phyloP scores from a whole-genome alignment of 441 rosid species.

The Erodium trifolium region DNA sequence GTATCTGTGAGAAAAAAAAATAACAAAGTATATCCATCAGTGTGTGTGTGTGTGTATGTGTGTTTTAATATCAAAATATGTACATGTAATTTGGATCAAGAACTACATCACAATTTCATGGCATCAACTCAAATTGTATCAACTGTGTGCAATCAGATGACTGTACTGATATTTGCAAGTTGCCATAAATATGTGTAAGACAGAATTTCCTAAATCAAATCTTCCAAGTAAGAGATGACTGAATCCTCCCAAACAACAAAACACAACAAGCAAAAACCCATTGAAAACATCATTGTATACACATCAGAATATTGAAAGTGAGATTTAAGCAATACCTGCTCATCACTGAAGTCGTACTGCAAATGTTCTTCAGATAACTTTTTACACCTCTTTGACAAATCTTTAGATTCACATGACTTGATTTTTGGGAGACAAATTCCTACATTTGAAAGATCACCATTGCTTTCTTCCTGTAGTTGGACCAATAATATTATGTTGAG shows the following conservation, averaged over 20 bases:
- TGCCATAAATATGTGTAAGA: too few species aligned
- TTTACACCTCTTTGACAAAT: conserved; percentile 24
- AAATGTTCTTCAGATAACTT: conserved; percentile 32
- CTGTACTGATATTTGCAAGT: too few species aligned
- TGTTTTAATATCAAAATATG: neutral
- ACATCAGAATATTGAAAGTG: conserved; percentile 9
- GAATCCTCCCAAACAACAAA: too few species aligned
- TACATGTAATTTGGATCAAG: neutral
- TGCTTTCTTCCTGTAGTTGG: conserved; percentile 50
- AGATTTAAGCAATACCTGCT: conserved; percentile 43
- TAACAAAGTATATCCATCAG: too few species aligned
- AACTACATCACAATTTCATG: neutral
- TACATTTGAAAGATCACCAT: conserved; percentile 37
- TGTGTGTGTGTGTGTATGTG: neutral
- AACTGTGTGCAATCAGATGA: neutral
- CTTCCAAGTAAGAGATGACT: too few species aligned
- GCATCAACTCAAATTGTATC: neutral
- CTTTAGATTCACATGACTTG: conserved; percentile 25
- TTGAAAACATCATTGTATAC: too few species aligned
- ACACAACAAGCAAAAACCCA: too few species aligned
- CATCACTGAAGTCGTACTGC: conserved; percentile 65
- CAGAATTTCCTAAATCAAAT: too few species aligned
- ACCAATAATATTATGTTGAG: conserved; percentile 47
- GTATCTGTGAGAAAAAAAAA: too few species aligned
- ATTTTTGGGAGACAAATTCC: conserved; percentile 33